Conservation (phyloP, 306 rosid species). For the Hippophae rhamnoides region DNA sequence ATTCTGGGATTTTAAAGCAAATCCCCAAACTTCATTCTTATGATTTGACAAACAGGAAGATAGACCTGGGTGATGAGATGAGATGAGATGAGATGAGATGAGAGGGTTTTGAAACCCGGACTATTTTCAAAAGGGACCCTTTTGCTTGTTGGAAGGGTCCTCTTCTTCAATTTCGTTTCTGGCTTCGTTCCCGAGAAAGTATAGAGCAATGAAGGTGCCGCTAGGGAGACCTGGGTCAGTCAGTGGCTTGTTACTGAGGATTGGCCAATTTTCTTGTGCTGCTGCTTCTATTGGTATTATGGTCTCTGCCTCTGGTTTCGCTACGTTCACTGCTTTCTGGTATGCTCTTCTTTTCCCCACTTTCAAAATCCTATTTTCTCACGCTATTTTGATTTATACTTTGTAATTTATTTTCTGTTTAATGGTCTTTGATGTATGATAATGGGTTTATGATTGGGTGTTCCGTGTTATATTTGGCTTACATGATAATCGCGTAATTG, state of each 20-base stretch:
- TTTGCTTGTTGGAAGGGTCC: slow-evolving; percentile 17
- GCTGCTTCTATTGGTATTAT: slow-evolving; percentile 62
- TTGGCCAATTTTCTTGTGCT: slow-evolving; percentile 73
- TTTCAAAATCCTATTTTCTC: too few relatives aligned
- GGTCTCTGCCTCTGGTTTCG: slow-evolving; percentile 67
- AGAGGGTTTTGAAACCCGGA: slow-evolving; percentile 29
- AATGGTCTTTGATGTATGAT: too few relatives aligned
- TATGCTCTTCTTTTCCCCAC: slow-evolving; percentile 10
- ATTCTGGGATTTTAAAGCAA: too few relatives aligned
- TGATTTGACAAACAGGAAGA: too few relatives aligned
- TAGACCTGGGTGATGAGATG: background rate
- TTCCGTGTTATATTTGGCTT: too few relatives aligned
- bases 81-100: slow-evolving; percentile 4
- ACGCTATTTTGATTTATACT: too few relatives aligned
- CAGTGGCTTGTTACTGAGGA: slow-evolving; percentile 55
- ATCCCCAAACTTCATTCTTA: too few relatives aligned
- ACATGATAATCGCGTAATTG: too few relatives aligned
- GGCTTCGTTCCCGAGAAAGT: background rate
- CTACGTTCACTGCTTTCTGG: slow-evolving; percentile 82
- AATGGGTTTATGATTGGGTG: too few relatives aligned
- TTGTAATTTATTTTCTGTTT: too few relatives aligned
- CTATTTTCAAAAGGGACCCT: slow-evolving; percentile 20
- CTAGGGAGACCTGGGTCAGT: slow-evolving; percentile 76
- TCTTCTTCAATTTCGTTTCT: slow-evolving; percentile 1
- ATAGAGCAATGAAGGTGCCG: slow-evolving; percentile 42